Conservation (phyloP, 1,284 basidiomycete genomes). For the Ceratobasidium sp. region DNA sequence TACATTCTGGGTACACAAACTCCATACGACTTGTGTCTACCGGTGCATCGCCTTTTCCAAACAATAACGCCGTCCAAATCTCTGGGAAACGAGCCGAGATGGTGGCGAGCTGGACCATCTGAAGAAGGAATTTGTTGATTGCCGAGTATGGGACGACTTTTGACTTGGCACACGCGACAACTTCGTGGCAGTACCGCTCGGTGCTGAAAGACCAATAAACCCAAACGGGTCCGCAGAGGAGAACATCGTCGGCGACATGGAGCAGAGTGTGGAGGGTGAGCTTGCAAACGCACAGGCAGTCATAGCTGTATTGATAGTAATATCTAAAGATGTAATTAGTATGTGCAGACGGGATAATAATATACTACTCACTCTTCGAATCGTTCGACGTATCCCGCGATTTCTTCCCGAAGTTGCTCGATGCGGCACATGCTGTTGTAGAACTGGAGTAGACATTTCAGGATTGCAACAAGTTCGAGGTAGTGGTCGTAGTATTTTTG, state of each 20-base stretch:
- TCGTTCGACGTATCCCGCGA: neutral
- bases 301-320: conserved; percentile 58
- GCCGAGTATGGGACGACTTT: neutral
- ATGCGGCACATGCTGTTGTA: too few relatives aligned
- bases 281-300: conserved; percentile 57
- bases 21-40: conserved; percentile 4
- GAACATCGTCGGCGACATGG: conserved; percentile 58
- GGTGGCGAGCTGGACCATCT: neutral
- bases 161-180: neutral
- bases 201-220: conserved; percentile 61
- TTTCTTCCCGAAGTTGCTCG: conserved; percentile 47
- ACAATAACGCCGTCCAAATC: conserved; percentile 3
- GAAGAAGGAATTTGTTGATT: neutral
- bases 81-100: neutral
- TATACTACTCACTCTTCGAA: conserved; percentile 13
- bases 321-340: conserved; percentile 52
- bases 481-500: conserved; percentile 54
- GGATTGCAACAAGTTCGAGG: conserved; percentile 51
- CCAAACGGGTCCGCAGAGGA: conserved; percentile 59
- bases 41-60: neutral
- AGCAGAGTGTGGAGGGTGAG: conserved; percentile 60
- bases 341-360: neutral
- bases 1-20: neutral
- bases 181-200: conserved; percentile 53
- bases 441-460: conserved; percentile 51